phyloP scores from a whole-genome alignment of 2,329 filamentous ascomycete genomes.

The Microthyrium microscopicum region DNA sequence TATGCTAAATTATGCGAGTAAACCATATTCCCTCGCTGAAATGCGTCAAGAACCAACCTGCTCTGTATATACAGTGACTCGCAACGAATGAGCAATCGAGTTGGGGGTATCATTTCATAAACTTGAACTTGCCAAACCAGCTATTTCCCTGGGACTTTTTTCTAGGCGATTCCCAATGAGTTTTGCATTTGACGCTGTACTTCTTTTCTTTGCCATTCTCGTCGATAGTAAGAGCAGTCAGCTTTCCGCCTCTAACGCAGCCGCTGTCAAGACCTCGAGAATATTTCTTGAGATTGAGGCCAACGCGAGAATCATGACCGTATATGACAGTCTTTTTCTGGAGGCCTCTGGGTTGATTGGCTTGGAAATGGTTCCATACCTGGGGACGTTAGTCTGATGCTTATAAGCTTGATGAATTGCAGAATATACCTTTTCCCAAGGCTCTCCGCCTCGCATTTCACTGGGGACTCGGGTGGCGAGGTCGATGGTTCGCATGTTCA shows the following conservation, averaged over 20 bases:
- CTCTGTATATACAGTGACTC: too few relatives aligned
- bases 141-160: too few relatives aligned
- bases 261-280: constrained; percentile 75
- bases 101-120: too few relatives aligned
- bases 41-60: too few relatives aligned
- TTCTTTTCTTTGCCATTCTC: constrained; percentile 16
- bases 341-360: constrained; percentile 15
- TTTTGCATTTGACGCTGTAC: constrained; percentile 7
- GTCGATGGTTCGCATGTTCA: constrained; percentile 80
- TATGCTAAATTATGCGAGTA: too few relatives aligned
- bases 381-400: constrained; percentile 11
- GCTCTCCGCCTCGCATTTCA: constrained; percentile 34
- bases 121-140: too few relatives aligned
- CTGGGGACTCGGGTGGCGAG: constrained; percentile 43
- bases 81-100: too few relatives aligned
- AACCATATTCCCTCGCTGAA: too few relatives aligned
- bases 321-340: constrained; percentile 57
- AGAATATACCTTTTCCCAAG: constrained; percentile 44
- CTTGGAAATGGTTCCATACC: constrained; percentile 31
- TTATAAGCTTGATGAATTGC: not conserved
- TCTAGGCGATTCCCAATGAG: too few relatives aligned
- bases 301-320: constrained; percentile 66
- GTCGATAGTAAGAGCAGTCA: constrained; percentile 65
- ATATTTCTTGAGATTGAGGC: constrained; percentile 50
- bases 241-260: constrained; percentile 57